Percentiles rank a stretch among this genome's conserved stretches.
These are phyloP conservation scores for Vitrella brassicaformis DNA, from an alignment of 73 alveolate species.

Conservation along the genomic window DNA sequence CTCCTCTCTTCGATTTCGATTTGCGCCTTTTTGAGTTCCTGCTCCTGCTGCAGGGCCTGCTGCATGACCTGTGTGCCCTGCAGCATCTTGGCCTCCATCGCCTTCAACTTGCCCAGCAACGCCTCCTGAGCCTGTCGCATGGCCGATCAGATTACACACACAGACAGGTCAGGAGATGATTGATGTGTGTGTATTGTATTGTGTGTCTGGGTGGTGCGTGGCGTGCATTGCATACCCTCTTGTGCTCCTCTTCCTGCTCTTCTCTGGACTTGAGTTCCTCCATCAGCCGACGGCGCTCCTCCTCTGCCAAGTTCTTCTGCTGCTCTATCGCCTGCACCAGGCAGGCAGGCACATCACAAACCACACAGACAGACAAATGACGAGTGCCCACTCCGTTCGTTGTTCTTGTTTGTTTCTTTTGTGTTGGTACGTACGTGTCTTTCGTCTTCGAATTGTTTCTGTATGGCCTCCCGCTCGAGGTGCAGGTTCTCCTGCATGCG, in stretches of 20 bases:
- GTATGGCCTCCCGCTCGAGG: constrained; percentile 6
- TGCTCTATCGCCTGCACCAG: constrained; percentile 12
- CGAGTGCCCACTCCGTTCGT: too few relatives aligned
- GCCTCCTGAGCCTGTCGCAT: constrained; percentile 33
- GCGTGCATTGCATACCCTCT: too few relatives aligned
- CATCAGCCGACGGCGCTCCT: constrained; percentile 22
- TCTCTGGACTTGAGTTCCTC: constrained; percentile 34
- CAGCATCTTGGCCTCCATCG: constrained; percentile 38
- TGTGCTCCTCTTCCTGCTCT: constrained; percentile 37
- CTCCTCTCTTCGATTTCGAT: constrained; percentile 43
- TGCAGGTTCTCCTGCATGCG: constrained; percentile 10
- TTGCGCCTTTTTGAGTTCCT: constrained; percentile 35
- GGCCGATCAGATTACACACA: too few relatives aligned
- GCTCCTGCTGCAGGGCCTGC: constrained; percentile 45
- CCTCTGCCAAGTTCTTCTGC: constrained; percentile 15
- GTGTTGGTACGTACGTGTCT: too few relatives aligned
- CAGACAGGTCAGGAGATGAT: too few relatives aligned
- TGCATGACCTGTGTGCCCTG: constrained; percentile 42
- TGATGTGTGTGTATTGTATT: too few relatives aligned
- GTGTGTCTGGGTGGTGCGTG: too few relatives aligned
- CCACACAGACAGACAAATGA: too few relatives aligned
- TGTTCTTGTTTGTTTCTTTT: too few relatives aligned
- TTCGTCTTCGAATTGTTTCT: constrained; percentile 13
- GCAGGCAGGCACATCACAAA: too few relatives aligned
- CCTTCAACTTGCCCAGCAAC: constrained; percentile 40